Conservation (phyloP, 148 eudicot genomes). For the Cornus controversa region DNA sequence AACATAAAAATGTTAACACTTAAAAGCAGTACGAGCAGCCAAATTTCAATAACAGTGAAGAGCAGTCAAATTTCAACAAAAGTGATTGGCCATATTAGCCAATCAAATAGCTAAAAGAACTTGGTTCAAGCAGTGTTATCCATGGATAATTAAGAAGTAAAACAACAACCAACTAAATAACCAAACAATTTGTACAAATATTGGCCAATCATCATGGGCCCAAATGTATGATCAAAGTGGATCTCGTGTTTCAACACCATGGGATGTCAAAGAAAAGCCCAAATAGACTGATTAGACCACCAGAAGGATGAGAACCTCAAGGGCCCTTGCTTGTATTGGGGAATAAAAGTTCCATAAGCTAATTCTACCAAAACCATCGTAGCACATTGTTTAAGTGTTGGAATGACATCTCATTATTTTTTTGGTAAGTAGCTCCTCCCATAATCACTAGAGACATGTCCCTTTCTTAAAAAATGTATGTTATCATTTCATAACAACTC, state of each 20-base stretch:
- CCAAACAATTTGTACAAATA: background rate
- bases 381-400: too few relatives aligned
- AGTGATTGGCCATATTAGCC: too few relatives aligned
- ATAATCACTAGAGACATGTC: background rate
- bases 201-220: background rate
- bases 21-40: background rate
- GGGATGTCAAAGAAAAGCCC: background rate
- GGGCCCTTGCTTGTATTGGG: background rate
- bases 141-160: background rate
- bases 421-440: too few relatives aligned
- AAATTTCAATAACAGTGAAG: background rate
- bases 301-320: background rate
- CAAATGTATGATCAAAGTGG: background rate
- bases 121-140: background rate
- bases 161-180: conserved; percentile 11
- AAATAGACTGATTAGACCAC: background rate
- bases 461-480: background rate
- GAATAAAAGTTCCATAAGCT: background rate
- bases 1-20: background rate
- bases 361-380: background rate
- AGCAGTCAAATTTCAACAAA: background rate
- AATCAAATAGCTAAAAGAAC: background rate
- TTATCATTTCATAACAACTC: background rate
- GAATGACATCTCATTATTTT: too few relatives aligned
- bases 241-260: background rate